Base-by-base conservation (phyloP, 208 protist genomes). In the Willaertia magna region DNA sequence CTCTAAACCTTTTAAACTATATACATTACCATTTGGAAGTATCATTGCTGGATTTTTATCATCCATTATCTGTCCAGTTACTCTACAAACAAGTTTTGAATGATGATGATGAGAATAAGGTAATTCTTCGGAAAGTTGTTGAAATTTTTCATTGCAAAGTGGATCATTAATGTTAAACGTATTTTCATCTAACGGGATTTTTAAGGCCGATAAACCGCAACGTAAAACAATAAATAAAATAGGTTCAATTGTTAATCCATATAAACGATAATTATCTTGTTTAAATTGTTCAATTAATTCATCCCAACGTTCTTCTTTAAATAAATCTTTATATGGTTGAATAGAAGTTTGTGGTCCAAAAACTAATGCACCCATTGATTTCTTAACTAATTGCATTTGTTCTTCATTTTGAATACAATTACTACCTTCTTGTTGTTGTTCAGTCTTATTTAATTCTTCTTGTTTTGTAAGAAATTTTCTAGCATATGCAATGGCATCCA, bases 21-120 rank as follows among this genome's bases (percentile, higher is more conserved):
- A 93, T 14, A 92, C 90, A 76, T 93, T 88, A 16, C 91, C 91
- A 81, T 93, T 92, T n/a, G 91, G 91, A 51, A 93, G 43, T 26
- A 91, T 91, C 88, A 93, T 89, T 22, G 91, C 90, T 61, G 90
- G 90, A 76, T 93, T 93, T 34, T 89, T 39, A n/a, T 93, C 90
- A 47, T 91, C 88, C 91, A 93, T 93, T 1, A 93, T 49, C 26
- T 89, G 42, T 44, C 88, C 86, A 44, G 86, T 85, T 7, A 93
- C 89, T 52, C 87, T 48, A 87, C 91, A 93, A 51, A 93, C 88
- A 0, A 93, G 82, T 78, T 79, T 84, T 39, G 90, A 92, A 46
- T 93, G 86, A 55, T 52, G 48, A 39, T 88, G 88, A 6, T 86
- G 44, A 74, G 86, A 81, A 11, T 88, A 79, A 16, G 90, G 90